Conservation (phyloP, 768 basidiomycete species). For the Cyclocybe aegerita region DNA sequence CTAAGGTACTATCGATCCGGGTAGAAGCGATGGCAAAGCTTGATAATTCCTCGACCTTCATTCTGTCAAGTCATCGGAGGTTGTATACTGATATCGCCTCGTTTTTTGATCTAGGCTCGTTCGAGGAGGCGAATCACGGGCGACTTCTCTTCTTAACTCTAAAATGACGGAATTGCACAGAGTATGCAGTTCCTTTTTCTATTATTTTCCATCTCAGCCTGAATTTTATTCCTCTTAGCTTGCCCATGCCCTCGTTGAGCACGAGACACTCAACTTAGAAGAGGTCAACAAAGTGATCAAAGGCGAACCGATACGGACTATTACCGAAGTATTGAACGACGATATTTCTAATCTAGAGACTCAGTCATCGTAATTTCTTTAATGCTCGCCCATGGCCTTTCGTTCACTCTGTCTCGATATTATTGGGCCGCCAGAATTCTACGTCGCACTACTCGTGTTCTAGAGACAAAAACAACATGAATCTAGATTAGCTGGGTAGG, state of each 20-base stretch:
- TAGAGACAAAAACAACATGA: no score
- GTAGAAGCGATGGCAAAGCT: not conserved
- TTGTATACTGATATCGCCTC: slow-evolving; percentile 13
- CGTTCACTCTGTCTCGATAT: slow-evolving; percentile 1
- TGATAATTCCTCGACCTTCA: slow-evolving; percentile 1
- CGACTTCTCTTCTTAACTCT: slow-evolving; percentile 58
- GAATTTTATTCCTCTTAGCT: slow-evolving; percentile 48
- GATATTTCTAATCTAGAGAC: slow-evolving; percentile 41
- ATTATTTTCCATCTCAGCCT: slow-evolving; percentile 6
- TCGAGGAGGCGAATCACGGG: slow-evolving; percentile 68
- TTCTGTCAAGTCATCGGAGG: slow-evolving; percentile 4
- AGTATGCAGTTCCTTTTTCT: slow-evolving; percentile 37
- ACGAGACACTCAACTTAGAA: slow-evolving; percentile 86
- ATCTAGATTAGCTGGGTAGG: no score
- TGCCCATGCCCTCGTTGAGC: slow-evolving; percentile 88
- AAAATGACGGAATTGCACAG: slow-evolving; percentile 76
- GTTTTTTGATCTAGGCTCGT: slow-evolving; percentile 51
- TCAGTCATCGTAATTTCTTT: slow-evolving; percentile 19
- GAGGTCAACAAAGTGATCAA: slow-evolving; percentile 86
- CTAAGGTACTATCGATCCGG: slow-evolving; percentile 3
- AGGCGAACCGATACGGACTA: slow-evolving; percentile 75
- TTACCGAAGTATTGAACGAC: slow-evolving; percentile 65
- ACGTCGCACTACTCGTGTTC: no score
- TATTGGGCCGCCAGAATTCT: not conserved
- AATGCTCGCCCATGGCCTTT: not conserved